Percentiles rank a stretch among this genome's conserved stretches.
phyloP scores from a whole-genome alignment of 331 rosid species.

The Pyracantha coccinea region DNA sequence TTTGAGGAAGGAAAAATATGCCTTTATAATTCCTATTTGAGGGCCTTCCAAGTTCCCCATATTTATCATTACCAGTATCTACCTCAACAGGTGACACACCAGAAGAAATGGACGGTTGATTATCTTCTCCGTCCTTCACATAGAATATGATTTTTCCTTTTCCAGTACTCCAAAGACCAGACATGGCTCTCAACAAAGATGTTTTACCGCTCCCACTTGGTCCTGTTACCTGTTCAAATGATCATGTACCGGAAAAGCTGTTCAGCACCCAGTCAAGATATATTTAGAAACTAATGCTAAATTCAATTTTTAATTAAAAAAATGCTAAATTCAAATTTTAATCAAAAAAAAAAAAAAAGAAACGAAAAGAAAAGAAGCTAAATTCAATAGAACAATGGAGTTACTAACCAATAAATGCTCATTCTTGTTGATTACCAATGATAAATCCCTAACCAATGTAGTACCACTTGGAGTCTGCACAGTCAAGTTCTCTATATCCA shows the following conservation, averaged over 20 bases:
- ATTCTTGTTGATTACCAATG: slow-evolving; percentile 50
- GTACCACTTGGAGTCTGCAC: slow-evolving; percentile 63
- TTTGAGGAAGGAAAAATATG: slow-evolving; percentile 87
- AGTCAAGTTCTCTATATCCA: slow-evolving; percentile 63
- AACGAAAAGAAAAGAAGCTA: neutral
- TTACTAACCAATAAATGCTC: slow-evolving; percentile 77
- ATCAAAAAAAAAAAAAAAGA: too few species aligned
- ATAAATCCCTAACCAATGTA: slow-evolving; percentile 56
- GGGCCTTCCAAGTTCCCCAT: slow-evolving; percentile 25
- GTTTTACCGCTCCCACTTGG: slow-evolving; percentile 98
- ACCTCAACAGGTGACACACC: slow-evolving; percentile 21
- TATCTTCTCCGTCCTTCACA: slow-evolving; percentile 35
- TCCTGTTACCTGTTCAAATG: slow-evolving; percentile 61
- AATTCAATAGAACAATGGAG: neutral
- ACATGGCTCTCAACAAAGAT: slow-evolving; percentile 82
- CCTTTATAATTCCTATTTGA: slow-evolving; percentile 36
- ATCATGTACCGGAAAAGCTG: slow-evolving; percentile 11
- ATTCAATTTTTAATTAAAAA: too few species aligned
- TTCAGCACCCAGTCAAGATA: slow-evolving; percentile 3
- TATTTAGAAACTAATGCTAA: neutral
- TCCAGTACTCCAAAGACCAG: slow-evolving; percentile 90
- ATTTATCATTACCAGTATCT: slow-evolving; percentile 12
- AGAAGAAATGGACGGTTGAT: slow-evolving; percentile 27
- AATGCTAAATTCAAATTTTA: too few species aligned
- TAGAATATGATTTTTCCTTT: slow-evolving; percentile 63